A percentile compares a stretch with the other conserved stretches of the same genome.
phyloP scores from a whole-genome alignment of 148 eudicot genomes.

The Chenopodium suecicum region DNA sequence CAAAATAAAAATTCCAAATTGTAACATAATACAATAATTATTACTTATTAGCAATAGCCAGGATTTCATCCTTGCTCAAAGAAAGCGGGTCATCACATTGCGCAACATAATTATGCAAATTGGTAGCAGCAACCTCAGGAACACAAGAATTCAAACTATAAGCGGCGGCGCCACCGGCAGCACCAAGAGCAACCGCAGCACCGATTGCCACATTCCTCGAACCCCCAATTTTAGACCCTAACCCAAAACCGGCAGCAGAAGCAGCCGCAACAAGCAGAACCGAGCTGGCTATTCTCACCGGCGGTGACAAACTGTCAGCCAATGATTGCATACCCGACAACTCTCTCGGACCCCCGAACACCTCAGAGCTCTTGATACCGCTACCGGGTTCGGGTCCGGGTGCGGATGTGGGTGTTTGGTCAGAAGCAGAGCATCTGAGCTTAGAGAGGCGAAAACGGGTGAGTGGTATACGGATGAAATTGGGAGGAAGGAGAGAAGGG shows the following conservation, averaged over 20 bases:
- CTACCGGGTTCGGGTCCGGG: not conserved
- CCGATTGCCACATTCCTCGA: slow-evolving; percentile 50
- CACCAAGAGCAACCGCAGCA: slow-evolving; percentile 51
- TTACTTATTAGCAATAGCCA: slow-evolving; percentile 62
- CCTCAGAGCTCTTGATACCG: not conserved
- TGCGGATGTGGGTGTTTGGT: not conserved
- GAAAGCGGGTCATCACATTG: slow-evolving; percentile 51
- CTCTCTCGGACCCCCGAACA: slow-evolving; percentile 63
- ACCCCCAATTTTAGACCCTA: slow-evolving; percentile 57
- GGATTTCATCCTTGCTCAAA: slow-evolving; percentile 62
- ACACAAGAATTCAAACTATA: slow-evolving; percentile 60
- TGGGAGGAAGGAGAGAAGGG: slow-evolving; percentile 15
- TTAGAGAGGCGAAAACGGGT: slow-evolving; percentile 16
- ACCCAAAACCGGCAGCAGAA: slow-evolving; percentile 64
- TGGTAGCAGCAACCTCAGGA: slow-evolving; percentile 76
- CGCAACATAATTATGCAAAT: slow-evolving; percentile 73
- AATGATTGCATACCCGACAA: slow-evolving; percentile 57
- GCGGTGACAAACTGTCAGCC: slow-evolving; percentile 55
- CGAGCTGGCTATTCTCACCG: slow-evolving; percentile 53
- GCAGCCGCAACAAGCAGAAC: slow-evolving; percentile 54
- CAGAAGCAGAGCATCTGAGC: slow-evolving; percentile 31
- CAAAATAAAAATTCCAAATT: not conserved
- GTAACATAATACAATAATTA: not conserved
- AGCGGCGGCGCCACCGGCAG: slow-evolving; percentile 65
- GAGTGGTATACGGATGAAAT: not conserved